Conservation (phyloP, 176 grass and related monocot species). For the Raddia distichophylla region DNA sequence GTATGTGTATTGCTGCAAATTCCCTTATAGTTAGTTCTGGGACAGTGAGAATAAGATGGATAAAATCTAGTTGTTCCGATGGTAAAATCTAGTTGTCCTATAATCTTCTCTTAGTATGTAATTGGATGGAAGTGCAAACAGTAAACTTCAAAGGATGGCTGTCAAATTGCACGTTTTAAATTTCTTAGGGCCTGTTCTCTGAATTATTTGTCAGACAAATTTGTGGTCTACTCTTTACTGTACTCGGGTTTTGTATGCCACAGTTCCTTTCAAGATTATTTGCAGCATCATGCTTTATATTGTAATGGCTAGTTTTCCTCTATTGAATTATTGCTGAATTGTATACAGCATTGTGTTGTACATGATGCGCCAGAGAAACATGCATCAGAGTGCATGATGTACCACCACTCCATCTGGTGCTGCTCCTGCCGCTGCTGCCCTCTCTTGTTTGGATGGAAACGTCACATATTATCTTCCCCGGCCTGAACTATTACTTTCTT, state of each 20-base stretch:
- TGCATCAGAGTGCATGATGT: not conserved
- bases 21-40: not conserved
- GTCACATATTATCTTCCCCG: not conserved
- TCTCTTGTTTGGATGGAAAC: not conserved
- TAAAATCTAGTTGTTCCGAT: not conserved
- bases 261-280: not conserved
- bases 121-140: not conserved
- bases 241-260: not conserved
- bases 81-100: no score
- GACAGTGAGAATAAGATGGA: not conserved
- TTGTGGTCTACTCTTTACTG: not conserved
- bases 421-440: not conserved
- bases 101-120: no score
- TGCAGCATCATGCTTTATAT: conserved; percentile 3
- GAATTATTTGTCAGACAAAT: not conserved
- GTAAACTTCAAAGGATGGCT: not conserved
- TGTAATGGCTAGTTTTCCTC: not conserved
- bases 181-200: not conserved
- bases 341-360: not conserved
- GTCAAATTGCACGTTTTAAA: no score
- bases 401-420: conserved; percentile 2
- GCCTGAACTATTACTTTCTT: conserved; percentile 14
- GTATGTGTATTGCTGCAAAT: not conserved
- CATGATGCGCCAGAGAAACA: conserved; percentile 2
- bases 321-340: not conserved